Base-by-base conservation (phyloP, 78 protist genomes). In the Tieghemostelium lacteum region DNA sequence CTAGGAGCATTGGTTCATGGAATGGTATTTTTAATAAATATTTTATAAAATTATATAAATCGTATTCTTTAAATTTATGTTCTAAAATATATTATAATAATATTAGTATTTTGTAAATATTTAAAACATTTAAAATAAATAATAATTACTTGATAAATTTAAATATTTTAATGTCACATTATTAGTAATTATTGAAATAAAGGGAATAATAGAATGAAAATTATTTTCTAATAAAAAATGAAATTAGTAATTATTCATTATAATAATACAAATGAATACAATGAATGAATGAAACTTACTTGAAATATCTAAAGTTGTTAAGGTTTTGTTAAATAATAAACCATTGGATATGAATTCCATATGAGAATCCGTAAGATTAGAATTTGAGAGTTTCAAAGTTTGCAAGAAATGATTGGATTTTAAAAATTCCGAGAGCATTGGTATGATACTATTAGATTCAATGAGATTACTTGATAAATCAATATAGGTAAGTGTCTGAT, bases 11-110 rank as follows among this genome's bases (percentile, higher is more conserved):
- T n/a, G n/a, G n/a, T n/a, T n/a, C n/a, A n/a, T n/a, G n/a, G 86
- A n/a, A n/a, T n/a, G n/a, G 36, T 92, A 45, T 10, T 70, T 52
- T 70, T 7, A 70, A 14, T 40, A 70, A n/a, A 70, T 50, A 50
- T 22, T 49, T 17, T 12, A 70, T 6, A 12, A 70, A 29, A 17
- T 26, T 50, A 50, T 49, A 31, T 16, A 70, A 10, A 16, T 70
- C 76, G 49, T 70, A 20, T 70, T 24, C n/a, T 49, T 33, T 70
- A 31, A 70, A 50, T 70, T 70, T 70, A 70, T 70, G 40, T 70
- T 50, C 76, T 70, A 17, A 10, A 31, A 50, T 22, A 19, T 16
- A 70, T 22, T 49, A 70, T 3, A 17, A n/a, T n/a, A 12, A 61
- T 14, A 70, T 29, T 64, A 64, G 28, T 37, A 36, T 22, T 33